Evolutionary conservation across 1,139 yeast genomes (phyloP).

Genomic region (Candida sanyaensis): DNA sequence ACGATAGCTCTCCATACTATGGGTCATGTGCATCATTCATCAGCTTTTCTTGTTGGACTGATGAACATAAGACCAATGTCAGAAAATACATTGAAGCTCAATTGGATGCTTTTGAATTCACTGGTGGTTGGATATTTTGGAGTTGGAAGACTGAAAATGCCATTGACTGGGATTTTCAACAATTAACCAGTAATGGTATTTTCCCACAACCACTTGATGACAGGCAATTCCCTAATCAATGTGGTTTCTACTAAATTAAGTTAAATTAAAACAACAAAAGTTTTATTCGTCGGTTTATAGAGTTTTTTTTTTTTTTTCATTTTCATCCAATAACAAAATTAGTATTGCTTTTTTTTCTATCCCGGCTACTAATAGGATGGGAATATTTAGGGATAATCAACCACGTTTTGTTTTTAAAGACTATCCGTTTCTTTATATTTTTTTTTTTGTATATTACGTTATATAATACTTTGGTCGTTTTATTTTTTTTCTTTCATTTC

Average conservation of each 20-base stretch:
- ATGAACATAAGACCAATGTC: conserved; percentile 53
- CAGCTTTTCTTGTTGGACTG: conserved; percentile 62
- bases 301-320: background rate
- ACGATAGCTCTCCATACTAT: conserved; percentile 46
- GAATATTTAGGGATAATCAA: too few species aligned
- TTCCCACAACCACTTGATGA: conserved; percentile 79
- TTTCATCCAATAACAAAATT: background rate
- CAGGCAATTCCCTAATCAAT: conserved; percentile 72
- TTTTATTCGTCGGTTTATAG: background rate
- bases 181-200: conserved; percentile 60
- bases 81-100: conserved; percentile 86
- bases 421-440: background rate
- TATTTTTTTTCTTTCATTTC: background rate
- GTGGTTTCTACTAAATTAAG: conserved; percentile 31
- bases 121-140: conserved; percentile 89
- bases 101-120: conserved; percentile 74
- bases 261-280: background rate
- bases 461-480: background rate
- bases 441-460: background rate
- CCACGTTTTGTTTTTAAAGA: background rate
- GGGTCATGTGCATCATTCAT: conserved; percentile 68
- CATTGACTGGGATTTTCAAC: conserved; percentile 94
- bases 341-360: background rate
- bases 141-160: conserved; percentile 86
- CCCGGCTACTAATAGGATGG: background rate